A percentile compares a stretch with the other conserved stretches of the same genome.
phyloP scores from a whole-genome alignment of 768 basidiomycete species.

The Mycena sanguinolenta region DNA sequence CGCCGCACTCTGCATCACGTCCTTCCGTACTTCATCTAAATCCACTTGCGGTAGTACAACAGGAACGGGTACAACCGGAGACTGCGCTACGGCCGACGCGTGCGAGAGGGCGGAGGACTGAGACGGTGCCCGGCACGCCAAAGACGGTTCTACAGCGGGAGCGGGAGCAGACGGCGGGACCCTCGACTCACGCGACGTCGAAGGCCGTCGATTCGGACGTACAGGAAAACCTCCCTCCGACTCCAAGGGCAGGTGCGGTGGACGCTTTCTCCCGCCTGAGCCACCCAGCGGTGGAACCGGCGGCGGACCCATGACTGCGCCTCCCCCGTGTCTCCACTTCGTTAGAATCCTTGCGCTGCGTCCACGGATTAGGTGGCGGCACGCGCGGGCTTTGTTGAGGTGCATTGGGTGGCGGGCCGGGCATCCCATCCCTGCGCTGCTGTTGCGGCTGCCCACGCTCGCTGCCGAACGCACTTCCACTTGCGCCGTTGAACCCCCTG shows the following conservation, averaged over 20 bases:
- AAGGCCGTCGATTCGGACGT: conserved; percentile 46
- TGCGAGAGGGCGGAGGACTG: conserved; percentile 63
- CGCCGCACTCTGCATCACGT: conserved; percentile 87
- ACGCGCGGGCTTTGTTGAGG: conserved; percentile 22
- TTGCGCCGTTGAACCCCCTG: conserved; percentile 40
- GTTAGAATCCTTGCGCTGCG: conserved; percentile 48
- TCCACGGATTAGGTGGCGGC: conserved; percentile 27
- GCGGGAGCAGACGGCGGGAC: conserved; percentile 48
- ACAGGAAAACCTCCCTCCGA: conserved; percentile 26
- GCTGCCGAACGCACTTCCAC: conserved; percentile 22
- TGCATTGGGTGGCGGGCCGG: conserved; percentile 50
- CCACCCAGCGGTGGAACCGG: conserved; percentile 52
- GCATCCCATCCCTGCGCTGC: conserved; percentile 52
- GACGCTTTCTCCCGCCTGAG: conserved; percentile 61
- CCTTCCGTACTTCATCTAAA: conserved; percentile 77
- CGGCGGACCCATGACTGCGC: conserved; percentile 67
- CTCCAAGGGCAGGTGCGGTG: conserved; percentile 64
- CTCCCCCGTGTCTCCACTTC: conserved; percentile 50
- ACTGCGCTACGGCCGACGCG: conserved; percentile 56
- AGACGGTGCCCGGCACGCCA: conserved; percentile 49
- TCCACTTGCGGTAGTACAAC: conserved; percentile 52
- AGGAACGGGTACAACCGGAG: conserved; percentile 42
- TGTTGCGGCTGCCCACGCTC: conserved; percentile 33
- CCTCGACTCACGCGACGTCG: conserved; percentile 60
- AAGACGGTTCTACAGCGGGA: conserved; percentile 45